Conservation (phyloP, 23 red algal genomes). For the Pyropia haitanensis region DNA sequence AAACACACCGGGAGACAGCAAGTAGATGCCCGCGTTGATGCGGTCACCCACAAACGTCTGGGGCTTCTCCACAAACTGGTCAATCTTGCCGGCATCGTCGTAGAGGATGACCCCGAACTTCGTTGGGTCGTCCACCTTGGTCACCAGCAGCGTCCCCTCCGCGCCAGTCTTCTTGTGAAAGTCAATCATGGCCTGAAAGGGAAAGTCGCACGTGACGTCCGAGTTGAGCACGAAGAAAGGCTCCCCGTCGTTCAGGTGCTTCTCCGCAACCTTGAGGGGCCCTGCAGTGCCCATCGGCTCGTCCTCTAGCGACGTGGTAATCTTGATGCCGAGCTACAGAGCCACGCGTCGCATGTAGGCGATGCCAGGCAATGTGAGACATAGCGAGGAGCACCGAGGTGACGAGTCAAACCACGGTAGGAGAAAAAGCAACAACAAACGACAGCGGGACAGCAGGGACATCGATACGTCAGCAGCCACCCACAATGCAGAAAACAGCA, state of each 20-base stretch:
- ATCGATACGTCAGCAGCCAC: no score
- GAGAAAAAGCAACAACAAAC: no score
- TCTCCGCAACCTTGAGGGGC: constrained; percentile 92
- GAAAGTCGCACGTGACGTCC: constrained; percentile 83
- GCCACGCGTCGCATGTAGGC: no score
- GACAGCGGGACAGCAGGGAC: no score
- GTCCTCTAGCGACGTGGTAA: constrained; percentile 78
- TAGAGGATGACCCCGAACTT: constrained; percentile 96
- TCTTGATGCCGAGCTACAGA: constrained; percentile 86
- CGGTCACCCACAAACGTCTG: constrained; percentile 68
- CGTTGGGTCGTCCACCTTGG: constrained; percentile 82
- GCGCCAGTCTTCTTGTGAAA: constrained; percentile 72
- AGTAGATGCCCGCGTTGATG: constrained; percentile 96
- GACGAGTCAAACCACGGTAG: no score
- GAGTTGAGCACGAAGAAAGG: constrained; percentile 99
- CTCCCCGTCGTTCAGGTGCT: constrained; percentile 89
- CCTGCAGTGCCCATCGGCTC: constrained; percentile 97
- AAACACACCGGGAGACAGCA: constrained; percentile 75
- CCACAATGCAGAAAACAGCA: no score
- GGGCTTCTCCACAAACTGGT: constrained; percentile 95
- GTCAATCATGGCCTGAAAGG: constrained; percentile 84
- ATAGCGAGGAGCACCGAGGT: no score
- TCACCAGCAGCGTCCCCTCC: constrained; percentile 75
- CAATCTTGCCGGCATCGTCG: constrained; percentile 72
- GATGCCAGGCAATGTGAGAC: no score